Conservation (phyloP, 2,329 filamentous ascomycete genomes). For the Sporothrix variecibatus region DNA sequence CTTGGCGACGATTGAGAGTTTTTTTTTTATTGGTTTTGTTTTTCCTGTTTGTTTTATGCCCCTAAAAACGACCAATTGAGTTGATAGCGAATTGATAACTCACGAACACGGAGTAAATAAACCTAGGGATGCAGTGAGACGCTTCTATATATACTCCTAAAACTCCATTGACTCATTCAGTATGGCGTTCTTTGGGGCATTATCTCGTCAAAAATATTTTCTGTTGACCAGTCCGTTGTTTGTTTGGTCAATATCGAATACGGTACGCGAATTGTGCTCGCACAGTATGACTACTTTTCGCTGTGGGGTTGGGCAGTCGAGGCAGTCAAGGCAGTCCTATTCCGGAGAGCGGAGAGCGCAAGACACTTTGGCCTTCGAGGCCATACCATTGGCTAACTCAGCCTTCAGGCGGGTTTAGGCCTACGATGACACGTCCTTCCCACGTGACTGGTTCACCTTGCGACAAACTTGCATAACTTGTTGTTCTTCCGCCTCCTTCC, state of each 20-base stretch:
- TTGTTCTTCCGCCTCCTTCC: not conserved
- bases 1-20: not conserved
- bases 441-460: not conserved
- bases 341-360: not conserved
- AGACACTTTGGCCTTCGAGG: not conserved
- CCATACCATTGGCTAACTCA: not conserved
- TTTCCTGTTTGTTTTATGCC: not conserved
- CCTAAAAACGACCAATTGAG: not conserved
- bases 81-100: not conserved
- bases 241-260: not conserved
- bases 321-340: not conserved
- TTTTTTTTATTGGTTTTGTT: not conserved
- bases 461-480: not conserved
- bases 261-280: not conserved
- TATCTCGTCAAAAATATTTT: slow-evolving; percentile 14
- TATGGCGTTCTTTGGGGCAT: not conserved
- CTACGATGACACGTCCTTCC: not conserved
- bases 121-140: not conserved
- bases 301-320: not conserved
- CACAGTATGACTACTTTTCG: not conserved
- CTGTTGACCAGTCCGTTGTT: not conserved
- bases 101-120: not conserved
- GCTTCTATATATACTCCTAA: not conserved
- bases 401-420: not conserved
- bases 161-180: slow-evolving; percentile 7